phyloP scores from a whole-genome alignment of 257 asterid genomes.

The Salvia rosmarinus region DNA sequence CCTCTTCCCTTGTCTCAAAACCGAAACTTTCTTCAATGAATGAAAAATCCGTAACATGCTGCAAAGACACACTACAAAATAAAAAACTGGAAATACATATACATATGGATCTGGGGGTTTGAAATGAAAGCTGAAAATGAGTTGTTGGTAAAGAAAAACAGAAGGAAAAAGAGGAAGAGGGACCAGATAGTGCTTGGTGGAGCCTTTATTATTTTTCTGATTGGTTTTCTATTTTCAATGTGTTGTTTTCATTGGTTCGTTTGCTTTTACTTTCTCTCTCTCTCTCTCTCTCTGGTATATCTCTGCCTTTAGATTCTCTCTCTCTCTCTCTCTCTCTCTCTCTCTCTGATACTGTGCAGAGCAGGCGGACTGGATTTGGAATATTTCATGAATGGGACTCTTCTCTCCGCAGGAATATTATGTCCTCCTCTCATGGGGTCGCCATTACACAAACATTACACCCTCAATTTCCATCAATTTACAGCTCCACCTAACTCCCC shows the following conservation, averaged over 20 bases:
- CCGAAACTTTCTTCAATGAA: slow-evolving; percentile 8
- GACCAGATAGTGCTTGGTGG: slow-evolving; percentile 43
- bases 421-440: slow-evolving; percentile 35
- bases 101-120: slow-evolving; percentile 40
- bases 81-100: background rate
- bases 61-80: slow-evolving; percentile 19
- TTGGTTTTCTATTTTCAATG: slow-evolving; percentile 30
- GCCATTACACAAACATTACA: background rate
- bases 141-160: slow-evolving; percentile 37
- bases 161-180: slow-evolving; percentile 24
- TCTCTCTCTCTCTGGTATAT: slow-evolving; percentile 11
- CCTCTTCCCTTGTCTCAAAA: background rate
- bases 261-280: background rate
- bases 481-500: background rate
- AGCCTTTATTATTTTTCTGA: slow-evolving; percentile 35
- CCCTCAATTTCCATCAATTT: slow-evolving; percentile 33
- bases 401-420: slow-evolving; percentile 30
- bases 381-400: slow-evolving; percentile 43
- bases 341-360: slow-evolving; percentile 43
- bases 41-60: slow-evolving; percentile 23
- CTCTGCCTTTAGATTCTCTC: slow-evolving; percentile 33
- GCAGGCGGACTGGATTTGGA: slow-evolving; percentile 48
- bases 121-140: slow-evolving; percentile 29
- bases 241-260: slow-evolving; percentile 28
- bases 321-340: slow-evolving; percentile 36